phyloP scores from a whole-genome alignment of 768 basidiomycete genomes.

The Mycena capillaripes region DNA sequence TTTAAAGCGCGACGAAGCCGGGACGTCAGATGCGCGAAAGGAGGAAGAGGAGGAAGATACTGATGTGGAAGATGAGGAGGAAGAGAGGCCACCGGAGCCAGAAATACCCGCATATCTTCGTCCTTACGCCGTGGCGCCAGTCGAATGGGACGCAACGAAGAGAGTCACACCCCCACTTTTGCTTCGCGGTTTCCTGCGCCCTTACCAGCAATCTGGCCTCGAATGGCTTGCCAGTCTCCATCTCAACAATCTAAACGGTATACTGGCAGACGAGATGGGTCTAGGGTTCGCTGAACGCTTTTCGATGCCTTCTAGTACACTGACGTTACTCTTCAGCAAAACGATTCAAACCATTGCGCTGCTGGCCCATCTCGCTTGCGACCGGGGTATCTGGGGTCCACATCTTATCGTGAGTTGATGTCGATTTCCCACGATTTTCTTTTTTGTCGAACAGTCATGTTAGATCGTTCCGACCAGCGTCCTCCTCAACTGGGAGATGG shows the following conservation, averaged over 20 bases:
- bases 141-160: constrained; percentile 73
- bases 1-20: constrained; percentile 25
- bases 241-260: constrained; percentile 83
- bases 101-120: constrained; percentile 70
- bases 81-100: constrained; percentile 30
- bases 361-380: constrained; percentile 92
- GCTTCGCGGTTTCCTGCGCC: constrained; percentile 88
- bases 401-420: constrained; percentile 79
- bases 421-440: background rate
- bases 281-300: constrained; percentile 73
- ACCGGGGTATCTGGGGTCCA: constrained; percentile 92
- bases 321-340: constrained; percentile 65
- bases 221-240: constrained; percentile 96
- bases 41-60: constrained; percentile 41
- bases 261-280: constrained; percentile 95
- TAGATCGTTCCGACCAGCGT: constrained; percentile 94
- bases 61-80: constrained; percentile 47
- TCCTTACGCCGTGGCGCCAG: constrained; percentile 78
- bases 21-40: constrained; percentile 17
- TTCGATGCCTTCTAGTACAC: background rate
- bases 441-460: constrained; percentile 39
- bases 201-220: constrained; percentile 93
- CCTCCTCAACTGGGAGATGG: constrained; percentile 96
- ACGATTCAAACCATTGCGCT: constrained; percentile 98
- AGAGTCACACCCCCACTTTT: constrained; percentile 78